phyloP scores from a whole-genome alignment of 257 asterid genomes.

The Mitragyna speciosa region DNA sequence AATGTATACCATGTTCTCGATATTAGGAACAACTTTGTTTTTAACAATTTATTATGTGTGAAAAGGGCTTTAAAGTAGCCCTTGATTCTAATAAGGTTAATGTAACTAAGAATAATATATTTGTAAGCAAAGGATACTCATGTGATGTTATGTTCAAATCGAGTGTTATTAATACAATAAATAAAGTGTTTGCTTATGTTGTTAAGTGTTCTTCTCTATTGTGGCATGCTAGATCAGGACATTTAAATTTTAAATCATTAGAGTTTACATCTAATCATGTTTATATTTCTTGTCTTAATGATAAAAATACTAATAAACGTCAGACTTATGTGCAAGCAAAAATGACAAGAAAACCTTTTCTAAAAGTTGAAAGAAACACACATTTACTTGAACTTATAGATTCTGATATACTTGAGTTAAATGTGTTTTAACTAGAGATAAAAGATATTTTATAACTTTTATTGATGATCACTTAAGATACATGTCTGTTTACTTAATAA shows the following conservation, averaged over 20 bases:
- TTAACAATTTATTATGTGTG: background rate
- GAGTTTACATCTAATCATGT: background rate
- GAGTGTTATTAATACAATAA: background rate
- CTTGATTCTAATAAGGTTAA: background rate
- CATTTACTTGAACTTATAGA: background rate
- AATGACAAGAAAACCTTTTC: background rate
- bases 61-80: background rate
- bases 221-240: background rate
- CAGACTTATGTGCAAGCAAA: background rate
- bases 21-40: no score
- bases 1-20: no score
- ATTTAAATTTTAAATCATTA: background rate
- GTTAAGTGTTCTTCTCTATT: background rate
- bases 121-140: background rate
- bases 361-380: background rate
- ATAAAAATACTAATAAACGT: background rate
- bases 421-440: no score
- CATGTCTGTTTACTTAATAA: background rate
- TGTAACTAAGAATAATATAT: background rate
- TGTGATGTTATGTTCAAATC: background rate
- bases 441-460: background rate
- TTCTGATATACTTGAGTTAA: background rate
- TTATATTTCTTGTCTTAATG: background rate
- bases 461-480: background rate
- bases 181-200: background rate